Base-by-base conservation (phyloP, 306 rosid species). In the Castanea sativa region DNA sequence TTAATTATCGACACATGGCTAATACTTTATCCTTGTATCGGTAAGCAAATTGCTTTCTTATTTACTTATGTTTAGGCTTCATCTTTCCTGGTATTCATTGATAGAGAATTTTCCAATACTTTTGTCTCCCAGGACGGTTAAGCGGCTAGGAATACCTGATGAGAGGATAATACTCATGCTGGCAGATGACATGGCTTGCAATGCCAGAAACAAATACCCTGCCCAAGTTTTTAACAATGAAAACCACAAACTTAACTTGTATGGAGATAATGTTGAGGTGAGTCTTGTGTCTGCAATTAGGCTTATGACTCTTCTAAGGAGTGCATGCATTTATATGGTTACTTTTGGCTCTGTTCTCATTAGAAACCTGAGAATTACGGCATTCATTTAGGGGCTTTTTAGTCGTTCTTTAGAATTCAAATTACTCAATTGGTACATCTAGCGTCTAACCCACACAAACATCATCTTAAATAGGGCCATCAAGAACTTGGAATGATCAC, bases 101-200 rank as follows among this genome's bases (percentile, higher is more conserved):
- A 35, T 64, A 33, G 70, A 5, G 60, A 74, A 79, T 68, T 52
- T 72, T 55, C 65, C 20, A 27, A 15, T 77, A 74, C 59, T 65
- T 83, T 81, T 89, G 74, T 69, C 81, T 77, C 76, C 67, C 90
- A 95, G 99, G 91, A 93, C 98, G 25, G 99, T 95, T 71, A 95
- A 93, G 90, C 84, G 98, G 76, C 83, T 95, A 59, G 99, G 99
- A 83, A 95, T 95, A 84, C 98, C 99, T 55, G 99, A 95, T 78
- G 99, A 93, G 88, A 91, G 99, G 86, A 93, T 95, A 84, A 93
- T 95, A 83, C 93, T 95, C 16, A 93, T 95, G 99, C 84, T 92
- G 76, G 99, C 98, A 51, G 99, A 95, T 88, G 99, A 95, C 80
- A 90, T 95, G 92, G 99, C 99, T 16, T 95, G 99, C 78, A 95